phyloP scores from a whole-genome alignment of 129 eudicot species.

The sunflower (Helianthus annuus) region DNA sequence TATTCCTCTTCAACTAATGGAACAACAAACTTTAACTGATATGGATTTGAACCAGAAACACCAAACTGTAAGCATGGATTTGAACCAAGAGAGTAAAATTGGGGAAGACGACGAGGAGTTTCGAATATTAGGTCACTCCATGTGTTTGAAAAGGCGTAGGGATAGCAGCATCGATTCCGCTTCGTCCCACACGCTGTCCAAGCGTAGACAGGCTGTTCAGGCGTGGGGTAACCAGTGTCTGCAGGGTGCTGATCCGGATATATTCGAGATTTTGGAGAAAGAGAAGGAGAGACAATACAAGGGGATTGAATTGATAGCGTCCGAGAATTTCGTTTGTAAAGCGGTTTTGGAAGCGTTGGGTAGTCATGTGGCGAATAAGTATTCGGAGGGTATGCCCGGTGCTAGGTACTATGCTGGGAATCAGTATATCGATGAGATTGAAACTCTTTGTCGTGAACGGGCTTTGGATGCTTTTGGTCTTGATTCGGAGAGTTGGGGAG shows the following conservation, averaged over 20 bases:
- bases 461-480: slow-evolving; percentile 80
- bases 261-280: slow-evolving; percentile 72
- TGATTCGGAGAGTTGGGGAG: slow-evolving; percentile 81
- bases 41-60: slow-evolving; percentile 38
- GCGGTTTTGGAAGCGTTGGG: slow-evolving; percentile 97
- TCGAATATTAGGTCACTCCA: slow-evolving; percentile 75
- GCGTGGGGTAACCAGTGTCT: slow-evolving; percentile 80
- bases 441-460: slow-evolving; percentile 65
- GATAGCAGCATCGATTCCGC: slow-evolving; percentile 53
- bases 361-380: slow-evolving; percentile 79
- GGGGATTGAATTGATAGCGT: slow-evolving; percentile 91
- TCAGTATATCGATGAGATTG: slow-evolving; percentile 86
- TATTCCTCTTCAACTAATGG: slow-evolving; percentile 77
- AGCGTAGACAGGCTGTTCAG: slow-evolving; percentile 51
- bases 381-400: slow-evolving; percentile 94
- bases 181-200: slow-evolving; percentile 13
- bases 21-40: slow-evolving; percentile 43
- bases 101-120: slow-evolving; percentile 63
- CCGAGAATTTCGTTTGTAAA: slow-evolving; percentile 84
- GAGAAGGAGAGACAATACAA: slow-evolving; percentile 80
- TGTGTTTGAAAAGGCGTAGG: slow-evolving; percentile 78
- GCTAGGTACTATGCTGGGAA: slow-evolving; percentile 87
- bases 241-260: slow-evolving; percentile 70
- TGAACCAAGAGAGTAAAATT: slow-evolving; percentile 29
- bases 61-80: slow-evolving; percentile 28